Evolutionary conservation across 495 filamentous ascomycete species (phyloP), one percentile per base, ranked within the genome.

Genomic region (Penicillium mononematosum): DNA sequence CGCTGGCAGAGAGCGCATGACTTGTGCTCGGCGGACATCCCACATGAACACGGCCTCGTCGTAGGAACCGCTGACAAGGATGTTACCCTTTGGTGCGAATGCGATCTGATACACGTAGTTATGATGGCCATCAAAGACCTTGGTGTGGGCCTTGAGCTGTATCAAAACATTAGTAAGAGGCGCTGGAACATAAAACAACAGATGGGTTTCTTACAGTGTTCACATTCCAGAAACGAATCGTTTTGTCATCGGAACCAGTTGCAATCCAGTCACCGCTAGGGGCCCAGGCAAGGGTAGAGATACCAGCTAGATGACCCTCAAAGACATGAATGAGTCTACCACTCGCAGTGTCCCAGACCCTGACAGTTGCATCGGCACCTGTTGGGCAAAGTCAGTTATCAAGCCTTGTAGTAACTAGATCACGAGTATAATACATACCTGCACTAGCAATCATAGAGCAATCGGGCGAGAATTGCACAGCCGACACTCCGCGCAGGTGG

Each of bases 31-130:
- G 0, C 94, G 83, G 3, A 98, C 88, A 72, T 98, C 94, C 94
- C 94, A 98, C 24, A 98, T 73, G 61, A 96, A 95, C 0, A 98
- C 89, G 9, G 95, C 94, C 78, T 98, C 94, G 64, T 98, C 94
- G 72, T 96, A 98, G 63, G 89, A 93, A 17, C 94, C 95, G 55
- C 88, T 92, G 38, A 88, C 94, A 17, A 98, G 83, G 64, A 96
- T 96, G 65, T 97, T 98, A 38, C 94, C 95, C 72, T 96, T 96
- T 1, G 95, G 94, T 16, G 89, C 90, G 72, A 97, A 98, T 20
- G 92, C 91, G 46, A 98, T 80, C 36, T 87, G 87, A 72, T 93
- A 96, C 44, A 98, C 86, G 76, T 96, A 97, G 68, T 92, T 97
- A 68, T 97, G 92, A 68, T 98, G 94, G 42, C 94, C 92, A 31